These are phyloP conservation scores for Psilocybe mexicana DNA, from an alignment of 1,284 basidiomycete species.

Conservation along the genomic window DNA sequence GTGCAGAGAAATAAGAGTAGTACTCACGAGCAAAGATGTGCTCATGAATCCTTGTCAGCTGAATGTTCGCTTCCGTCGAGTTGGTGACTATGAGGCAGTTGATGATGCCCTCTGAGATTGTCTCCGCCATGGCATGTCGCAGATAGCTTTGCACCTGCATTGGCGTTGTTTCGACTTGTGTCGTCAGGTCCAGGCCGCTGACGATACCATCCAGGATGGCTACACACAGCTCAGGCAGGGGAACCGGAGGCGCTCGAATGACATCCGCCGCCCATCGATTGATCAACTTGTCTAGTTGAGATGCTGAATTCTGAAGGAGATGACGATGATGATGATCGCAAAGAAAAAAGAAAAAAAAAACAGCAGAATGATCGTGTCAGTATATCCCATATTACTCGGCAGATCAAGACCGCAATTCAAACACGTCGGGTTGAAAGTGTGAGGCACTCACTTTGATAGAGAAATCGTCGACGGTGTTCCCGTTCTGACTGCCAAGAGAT, in stretches of 20 bases:
- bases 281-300: slow-evolving; percentile 74
- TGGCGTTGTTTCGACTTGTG: slow-evolving; percentile 45
- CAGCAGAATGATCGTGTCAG: slow-evolving; percentile 7
- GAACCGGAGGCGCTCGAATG: slow-evolving; percentile 55
- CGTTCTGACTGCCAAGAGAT: slow-evolving; percentile 42
- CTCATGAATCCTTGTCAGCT: slow-evolving; percentile 80
- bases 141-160: slow-evolving; percentile 77
- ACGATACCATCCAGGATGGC: slow-evolving; percentile 62
- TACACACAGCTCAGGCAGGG: slow-evolving; percentile 55
- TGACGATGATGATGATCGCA: not conserved
- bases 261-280: slow-evolving; percentile 82
- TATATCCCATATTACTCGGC: slow-evolving; percentile 1
- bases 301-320: slow-evolving; percentile 62
- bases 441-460: slow-evolving; percentile 66
- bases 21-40: slow-evolving; percentile 75
- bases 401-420: not conserved
- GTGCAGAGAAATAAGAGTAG: not conserved
- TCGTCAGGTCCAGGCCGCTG: slow-evolving; percentile 41
- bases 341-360: not conserved
- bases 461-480: slow-evolving; percentile 77
- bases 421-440: not conserved
- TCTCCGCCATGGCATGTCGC: slow-evolving; percentile 74
- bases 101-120: slow-evolving; percentile 76
- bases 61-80: slow-evolving; percentile 76
- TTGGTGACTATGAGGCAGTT: slow-evolving; percentile 80